Percentiles rank a stretch among this genome's conserved stretches.
phyloP scores from a whole-genome alignment of 2,329 filamentous ascomycete genomes.

The Nothophaeocryptopus gaeumannii region DNA sequence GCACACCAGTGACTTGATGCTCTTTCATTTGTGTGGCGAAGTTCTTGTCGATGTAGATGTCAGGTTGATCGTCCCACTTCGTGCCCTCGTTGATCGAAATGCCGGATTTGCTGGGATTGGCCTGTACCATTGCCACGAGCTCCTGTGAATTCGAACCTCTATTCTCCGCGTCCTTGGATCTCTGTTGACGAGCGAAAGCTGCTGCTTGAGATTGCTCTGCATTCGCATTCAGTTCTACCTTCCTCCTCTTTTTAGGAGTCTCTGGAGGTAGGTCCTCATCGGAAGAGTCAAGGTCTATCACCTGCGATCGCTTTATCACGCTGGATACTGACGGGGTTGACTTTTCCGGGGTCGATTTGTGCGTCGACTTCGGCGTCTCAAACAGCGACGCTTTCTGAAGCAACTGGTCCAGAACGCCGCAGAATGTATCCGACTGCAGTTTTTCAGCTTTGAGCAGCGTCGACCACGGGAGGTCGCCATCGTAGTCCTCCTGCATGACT shows the following conservation, averaged over 20 bases:
- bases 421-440: constrained; percentile 1
- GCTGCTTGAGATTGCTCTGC: constrained; percentile 21
- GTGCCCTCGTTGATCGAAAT: constrained; percentile 66
- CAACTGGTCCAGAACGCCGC: constrained; percentile 8
- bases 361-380: constrained; percentile 9
- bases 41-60: constrained; percentile 61
- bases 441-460: neutral
- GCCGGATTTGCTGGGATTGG: constrained; percentile 19
- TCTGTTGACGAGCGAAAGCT: constrained; percentile 20
- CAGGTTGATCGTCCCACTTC: constrained; percentile 53
- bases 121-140: constrained; percentile 22
- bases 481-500: constrained; percentile 4
- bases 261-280: constrained; percentile 18
- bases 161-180: constrained; percentile 19
- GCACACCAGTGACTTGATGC: constrained; percentile 77
- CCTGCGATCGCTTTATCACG: neutral
- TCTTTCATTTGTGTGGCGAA: constrained; percentile 68
- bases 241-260: constrained; percentile 21
- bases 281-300: constrained; percentile 14
- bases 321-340: neutral
- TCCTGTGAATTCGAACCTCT: constrained; percentile 23
- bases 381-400: constrained; percentile 19
- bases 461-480: constrained; percentile 2
- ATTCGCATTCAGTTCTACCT: constrained; percentile 13
- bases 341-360: constrained; percentile 1